phyloP scores from a whole-genome alignment of 176 grass and related monocot species.

The Cymbopogon citratus region DNA sequence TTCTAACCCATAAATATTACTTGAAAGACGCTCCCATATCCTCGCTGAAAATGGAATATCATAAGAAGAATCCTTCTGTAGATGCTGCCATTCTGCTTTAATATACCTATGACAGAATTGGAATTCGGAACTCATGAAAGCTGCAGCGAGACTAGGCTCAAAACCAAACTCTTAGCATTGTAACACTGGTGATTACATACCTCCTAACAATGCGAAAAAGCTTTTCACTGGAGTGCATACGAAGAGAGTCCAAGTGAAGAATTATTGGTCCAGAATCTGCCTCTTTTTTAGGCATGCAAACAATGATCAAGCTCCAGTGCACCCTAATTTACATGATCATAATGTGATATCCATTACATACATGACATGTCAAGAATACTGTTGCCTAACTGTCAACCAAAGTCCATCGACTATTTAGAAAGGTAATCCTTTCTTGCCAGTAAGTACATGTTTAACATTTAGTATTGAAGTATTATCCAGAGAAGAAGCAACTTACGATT shows the following conservation, averaged over 20 bases:
- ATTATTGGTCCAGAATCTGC: slow-evolving; percentile 53
- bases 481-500: slow-evolving; percentile 53
- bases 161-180: slow-evolving; percentile 2
- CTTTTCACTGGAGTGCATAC: slow-evolving; percentile 49
- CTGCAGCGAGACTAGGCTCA: background rate
- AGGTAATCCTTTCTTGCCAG: slow-evolving; percentile 9
- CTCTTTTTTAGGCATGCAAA: slow-evolving; percentile 70
- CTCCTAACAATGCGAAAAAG: slow-evolving; percentile 54
- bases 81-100: slow-evolving; percentile 53
- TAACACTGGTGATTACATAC: slow-evolving; percentile 28
- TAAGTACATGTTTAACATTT: background rate
- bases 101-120: slow-evolving; percentile 36
- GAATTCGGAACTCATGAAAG: slow-evolving; percentile 11
- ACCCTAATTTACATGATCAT: slow-evolving; percentile 46
- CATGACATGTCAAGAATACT: slow-evolving; percentile 2
- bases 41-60: slow-evolving; percentile 41
- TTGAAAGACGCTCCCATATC: slow-evolving; percentile 48
- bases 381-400: background rate
- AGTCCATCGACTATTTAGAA: slow-evolving; percentile 13
- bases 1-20: slow-evolving; percentile 22
- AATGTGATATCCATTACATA: slow-evolving; percentile 8
- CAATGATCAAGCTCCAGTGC: slow-evolving; percentile 93
- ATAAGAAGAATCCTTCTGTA: slow-evolving; percentile 33
- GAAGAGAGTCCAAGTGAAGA: slow-evolving; percentile 87
- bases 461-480: slow-evolving; percentile 9